Evolutionary conservation across 495 filamentous ascomycete species (phyloP).

Genomic region (Tetracladium setigerum): DNA sequence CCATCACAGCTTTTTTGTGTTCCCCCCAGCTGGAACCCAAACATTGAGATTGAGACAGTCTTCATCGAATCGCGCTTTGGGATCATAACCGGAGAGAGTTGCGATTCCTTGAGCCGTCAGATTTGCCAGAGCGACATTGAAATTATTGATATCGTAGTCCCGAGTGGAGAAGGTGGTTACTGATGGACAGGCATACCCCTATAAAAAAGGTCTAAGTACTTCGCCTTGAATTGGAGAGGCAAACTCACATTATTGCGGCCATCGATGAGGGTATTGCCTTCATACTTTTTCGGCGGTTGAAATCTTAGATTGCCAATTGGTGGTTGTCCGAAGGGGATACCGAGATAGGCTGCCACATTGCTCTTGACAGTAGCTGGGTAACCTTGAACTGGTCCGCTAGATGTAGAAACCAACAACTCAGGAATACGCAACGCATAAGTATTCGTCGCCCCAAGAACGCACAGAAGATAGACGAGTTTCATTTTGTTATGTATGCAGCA

Average conservation of each 20-base stretch:
- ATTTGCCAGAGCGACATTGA: constrained; percentile 3
- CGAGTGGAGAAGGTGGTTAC: constrained; percentile 1
- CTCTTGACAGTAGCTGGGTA: not conserved
- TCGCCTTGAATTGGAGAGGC: not conserved
- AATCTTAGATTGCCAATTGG: constrained; percentile 13
- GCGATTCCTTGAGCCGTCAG: constrained; percentile 4
- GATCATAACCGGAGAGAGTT: constrained; percentile 1
- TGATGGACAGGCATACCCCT: constrained; percentile 4
- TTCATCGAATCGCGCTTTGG: no score
- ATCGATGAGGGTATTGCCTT: constrained; percentile 1
- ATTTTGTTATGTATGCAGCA: no score
- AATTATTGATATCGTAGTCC: constrained; percentile 4
- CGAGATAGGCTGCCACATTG: constrained; percentile 12
- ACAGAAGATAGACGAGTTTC: not conserved
- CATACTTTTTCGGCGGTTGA: constrained; percentile 4
- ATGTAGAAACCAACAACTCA: constrained; percentile 1
- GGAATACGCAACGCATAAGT: not conserved
- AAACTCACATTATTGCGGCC: constrained; percentile 2
- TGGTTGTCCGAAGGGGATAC: constrained; percentile 11
- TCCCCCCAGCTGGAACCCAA: no score
- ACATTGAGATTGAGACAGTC: constrained; percentile 7
- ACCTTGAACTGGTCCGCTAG: constrained; percentile 6
- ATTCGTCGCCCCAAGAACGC: not conserved
- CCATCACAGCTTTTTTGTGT: constrained; percentile 22
- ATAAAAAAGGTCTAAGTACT: not conserved